phyloP scores from a whole-genome alignment of 768 basidiomycete genomes.

The Boletus rubroflammeus region DNA sequence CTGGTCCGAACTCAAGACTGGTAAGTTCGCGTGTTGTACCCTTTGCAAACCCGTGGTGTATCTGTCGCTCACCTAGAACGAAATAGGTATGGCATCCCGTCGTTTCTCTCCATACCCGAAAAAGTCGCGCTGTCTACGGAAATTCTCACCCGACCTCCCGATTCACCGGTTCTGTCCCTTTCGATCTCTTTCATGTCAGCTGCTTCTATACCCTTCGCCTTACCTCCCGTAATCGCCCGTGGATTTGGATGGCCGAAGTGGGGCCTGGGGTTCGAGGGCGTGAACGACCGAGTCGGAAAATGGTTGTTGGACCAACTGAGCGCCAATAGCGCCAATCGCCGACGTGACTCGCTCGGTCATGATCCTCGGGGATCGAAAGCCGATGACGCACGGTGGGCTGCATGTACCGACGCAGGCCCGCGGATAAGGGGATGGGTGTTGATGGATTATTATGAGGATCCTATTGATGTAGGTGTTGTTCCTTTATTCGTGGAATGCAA shows the following conservation, averaged over 20 bases:
- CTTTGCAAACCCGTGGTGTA: background rate
- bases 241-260: conserved; percentile 81
- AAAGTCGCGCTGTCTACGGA: conserved; percentile 60
- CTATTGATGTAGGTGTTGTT: conserved; percentile 48
- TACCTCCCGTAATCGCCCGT: conserved; percentile 71
- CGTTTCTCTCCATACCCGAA: conserved; percentile 81
- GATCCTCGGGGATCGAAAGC: background rate
- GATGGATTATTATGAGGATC: conserved; percentile 70
- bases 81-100: conserved; percentile 73
- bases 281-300: conserved; percentile 68
- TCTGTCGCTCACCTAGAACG: conserved; percentile 3
- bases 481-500: conserved; percentile 78
- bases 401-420: conserved; percentile 20
- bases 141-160: conserved; percentile 44
- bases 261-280: conserved; percentile 81
- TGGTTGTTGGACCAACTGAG: conserved; percentile 64
- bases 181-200: conserved; percentile 83
- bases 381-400: background rate
- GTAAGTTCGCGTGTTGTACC: conserved; percentile 36
- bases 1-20: conserved; percentile 82
- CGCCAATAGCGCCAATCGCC: background rate
- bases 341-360: background rate
- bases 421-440: conserved; percentile 72
- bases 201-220: conserved; percentile 72
- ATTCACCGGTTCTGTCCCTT: conserved; percentile 44